Conservation (phyloP, 2,329 filamentous ascomycete species). For the Alternaria consortialis region DNA sequence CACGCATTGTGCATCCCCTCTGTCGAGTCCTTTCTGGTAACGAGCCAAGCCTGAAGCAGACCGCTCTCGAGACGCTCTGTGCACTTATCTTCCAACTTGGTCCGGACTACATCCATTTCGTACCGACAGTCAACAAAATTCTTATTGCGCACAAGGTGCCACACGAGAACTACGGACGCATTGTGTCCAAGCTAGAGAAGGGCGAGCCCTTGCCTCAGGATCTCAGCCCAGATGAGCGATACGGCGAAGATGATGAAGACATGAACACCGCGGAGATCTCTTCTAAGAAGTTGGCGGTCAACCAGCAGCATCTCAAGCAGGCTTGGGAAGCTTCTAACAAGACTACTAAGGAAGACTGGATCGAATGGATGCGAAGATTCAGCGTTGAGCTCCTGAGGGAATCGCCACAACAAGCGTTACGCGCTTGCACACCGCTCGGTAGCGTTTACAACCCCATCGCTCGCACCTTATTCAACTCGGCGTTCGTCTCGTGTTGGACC, state of each 20-base stretch:
- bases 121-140: constrained; percentile 88
- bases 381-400: constrained; percentile 95
- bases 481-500: constrained; percentile 98
- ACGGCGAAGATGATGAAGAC: constrained; percentile 81
- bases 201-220: constrained; percentile 95
- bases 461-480: constrained; percentile 95
- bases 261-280: constrained; percentile 82
- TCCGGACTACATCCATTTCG: constrained; percentile 93
- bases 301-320: constrained; percentile 94
- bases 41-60: constrained; percentile 77
- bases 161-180: constrained; percentile 89
- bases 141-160: constrained; percentile 81
- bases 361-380: constrained; percentile 97
- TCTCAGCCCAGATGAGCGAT: constrained; percentile 84
- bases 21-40: constrained; percentile 79
- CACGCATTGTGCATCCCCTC: constrained; percentile 94
- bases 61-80: constrained; percentile 92
- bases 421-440: constrained; percentile 90
- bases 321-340: constrained; percentile 98
- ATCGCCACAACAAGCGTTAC: constrained; percentile 92
- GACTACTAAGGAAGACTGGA: constrained; percentile 98
- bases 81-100: constrained; percentile 95
- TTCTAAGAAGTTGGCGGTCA: constrained; percentile 95
- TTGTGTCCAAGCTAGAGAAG: constrained; percentile 92
- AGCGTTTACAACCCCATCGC: constrained; percentile 92